A percentile compares a stretch with the other conserved stretches of the same genome.
phyloP scores from a whole-genome alignment of 2,329 filamentous ascomycete species.

The Cytospora leucostoma region DNA sequence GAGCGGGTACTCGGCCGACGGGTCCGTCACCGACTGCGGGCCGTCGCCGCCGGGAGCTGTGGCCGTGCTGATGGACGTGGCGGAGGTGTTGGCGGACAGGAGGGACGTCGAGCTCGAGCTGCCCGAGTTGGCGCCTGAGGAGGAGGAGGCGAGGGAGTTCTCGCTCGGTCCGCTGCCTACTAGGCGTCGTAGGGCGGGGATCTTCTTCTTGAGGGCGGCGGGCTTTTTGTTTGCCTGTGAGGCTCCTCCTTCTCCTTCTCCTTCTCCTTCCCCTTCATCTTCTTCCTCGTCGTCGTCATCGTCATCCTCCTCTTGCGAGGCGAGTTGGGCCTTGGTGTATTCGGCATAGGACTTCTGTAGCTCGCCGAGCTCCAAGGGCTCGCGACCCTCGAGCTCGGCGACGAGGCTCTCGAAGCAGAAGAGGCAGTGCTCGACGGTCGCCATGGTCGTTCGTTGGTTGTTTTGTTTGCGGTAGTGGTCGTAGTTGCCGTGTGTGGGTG shows the following conservation, averaged over 20 bases:
- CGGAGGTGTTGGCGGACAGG: conserved; percentile 33
- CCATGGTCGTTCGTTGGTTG: conserved; percentile 64
- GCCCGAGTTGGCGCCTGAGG: conserved; percentile 33
- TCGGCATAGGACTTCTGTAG: conserved; percentile 67
- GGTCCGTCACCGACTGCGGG: conserved; percentile 34
- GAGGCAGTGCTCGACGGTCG: conserved; percentile 80
- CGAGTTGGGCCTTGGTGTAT: conserved; percentile 38
- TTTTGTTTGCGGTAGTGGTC: background rate
- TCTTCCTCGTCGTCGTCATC: conserved; percentile 25
- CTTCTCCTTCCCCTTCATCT: background rate
- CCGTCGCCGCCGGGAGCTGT: conserved; percentile 46
- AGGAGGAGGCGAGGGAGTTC: conserved; percentile 38
- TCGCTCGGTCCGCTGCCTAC: conserved; percentile 34
- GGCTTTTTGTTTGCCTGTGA: background rate
- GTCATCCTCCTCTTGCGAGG: conserved; percentile 31
- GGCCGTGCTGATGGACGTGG: conserved; percentile 43
- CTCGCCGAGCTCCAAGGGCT: conserved; percentile 65
- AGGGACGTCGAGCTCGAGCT: conserved; percentile 36
- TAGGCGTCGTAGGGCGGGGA: conserved; percentile 47
- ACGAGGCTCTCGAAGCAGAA: conserved; percentile 89
- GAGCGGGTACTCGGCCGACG: conserved; percentile 63
- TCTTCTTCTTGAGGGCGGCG: conserved; percentile 36
- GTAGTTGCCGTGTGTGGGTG: background rate
- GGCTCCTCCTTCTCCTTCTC: too few relatives aligned
- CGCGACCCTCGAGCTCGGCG: conserved; percentile 71